These are phyloP conservation scores for Citrus trifoliata DNA, from an alignment of 345 rosid species.

Conservation along the genomic window DNA sequence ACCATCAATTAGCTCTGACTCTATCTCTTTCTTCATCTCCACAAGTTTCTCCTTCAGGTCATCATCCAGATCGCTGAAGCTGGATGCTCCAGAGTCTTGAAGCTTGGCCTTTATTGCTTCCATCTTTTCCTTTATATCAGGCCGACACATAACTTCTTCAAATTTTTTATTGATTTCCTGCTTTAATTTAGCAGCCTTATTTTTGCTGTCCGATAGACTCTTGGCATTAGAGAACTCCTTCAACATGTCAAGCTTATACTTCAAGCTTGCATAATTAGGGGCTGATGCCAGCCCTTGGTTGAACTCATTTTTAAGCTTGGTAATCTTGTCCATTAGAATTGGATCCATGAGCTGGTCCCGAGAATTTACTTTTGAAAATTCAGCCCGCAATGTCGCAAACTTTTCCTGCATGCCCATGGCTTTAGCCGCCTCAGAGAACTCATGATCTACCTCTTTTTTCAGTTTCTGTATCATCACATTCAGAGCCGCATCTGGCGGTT, in stretches of 20 bases:
- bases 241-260: slow-evolving; percentile 69
- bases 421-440: slow-evolving; percentile 60
- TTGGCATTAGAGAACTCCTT: slow-evolving; percentile 62
- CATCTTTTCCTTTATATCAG: slow-evolving; percentile 62
- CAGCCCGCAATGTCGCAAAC: slow-evolving; percentile 39
- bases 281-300: slow-evolving; percentile 45
- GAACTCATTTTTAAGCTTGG: slow-evolving; percentile 65
- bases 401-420: slow-evolving; percentile 60
- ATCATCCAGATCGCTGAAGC: slow-evolving; percentile 48
- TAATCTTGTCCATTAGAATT: slow-evolving; percentile 48
- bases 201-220: slow-evolving; percentile 35
- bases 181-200: slow-evolving; percentile 29
- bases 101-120: slow-evolving; percentile 60
- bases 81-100: slow-evolving; percentile 46
- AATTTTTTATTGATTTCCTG: slow-evolving; percentile 55
- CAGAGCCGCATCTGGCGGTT: slow-evolving; percentile 47
- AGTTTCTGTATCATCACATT: slow-evolving; percentile 65
- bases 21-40: slow-evolving; percentile 45
- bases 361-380: slow-evolving; percentile 47
- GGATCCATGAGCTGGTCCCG: slow-evolving; percentile 62
- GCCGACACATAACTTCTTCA: slow-evolving; percentile 50
- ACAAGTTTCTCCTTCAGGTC: slow-evolving; percentile 51
- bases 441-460: slow-evolving; percentile 70
- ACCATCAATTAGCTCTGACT: slow-evolving; percentile 46
- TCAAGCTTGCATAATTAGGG: slow-evolving; percentile 59